phyloP scores from a whole-genome alignment of 192 early-diverging fungal species.

The Coemansia biformis region DNA sequence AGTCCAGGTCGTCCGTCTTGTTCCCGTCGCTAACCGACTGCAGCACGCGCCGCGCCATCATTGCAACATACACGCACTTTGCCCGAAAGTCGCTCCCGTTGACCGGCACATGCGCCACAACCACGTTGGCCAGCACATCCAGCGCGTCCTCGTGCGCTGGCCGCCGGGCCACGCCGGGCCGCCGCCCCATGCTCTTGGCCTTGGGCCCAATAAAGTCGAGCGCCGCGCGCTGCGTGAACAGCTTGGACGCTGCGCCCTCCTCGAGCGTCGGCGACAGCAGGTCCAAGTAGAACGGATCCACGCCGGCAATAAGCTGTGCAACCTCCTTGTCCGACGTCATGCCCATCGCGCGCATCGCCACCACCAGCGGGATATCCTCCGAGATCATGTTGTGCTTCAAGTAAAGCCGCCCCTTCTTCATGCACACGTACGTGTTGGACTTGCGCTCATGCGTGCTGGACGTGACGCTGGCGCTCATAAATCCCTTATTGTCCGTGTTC shows the following conservation, averaged over 20 bases:
- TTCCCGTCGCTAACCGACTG: too few species aligned
- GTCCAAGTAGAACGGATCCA: conserved; percentile 74
- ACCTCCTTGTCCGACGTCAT: conserved; percentile 94
- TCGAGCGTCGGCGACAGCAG: conserved; percentile 84
- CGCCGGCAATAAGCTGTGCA: conserved; percentile 84
- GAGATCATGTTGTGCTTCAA: conserved; percentile 87
- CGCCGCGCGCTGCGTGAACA: conserved; percentile 89
- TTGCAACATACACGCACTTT: too few species aligned
- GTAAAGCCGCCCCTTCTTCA: conserved; percentile 62
- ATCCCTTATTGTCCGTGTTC: conserved; percentile 74
- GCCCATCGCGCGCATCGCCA: conserved; percentile 91
- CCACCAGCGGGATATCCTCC: conserved; percentile 80
- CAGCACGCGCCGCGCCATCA: too few species aligned
- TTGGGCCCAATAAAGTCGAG: conserved; percentile 81
- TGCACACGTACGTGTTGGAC: conserved; percentile 81
- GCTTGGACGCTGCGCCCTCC: conserved; percentile 64
- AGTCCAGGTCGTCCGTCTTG: too few species aligned
- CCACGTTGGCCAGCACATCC: too few species aligned
- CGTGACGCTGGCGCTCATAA: conserved; percentile 78
- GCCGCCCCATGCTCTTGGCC: conserved; percentile 64
- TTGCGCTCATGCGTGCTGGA: conserved; percentile 91
- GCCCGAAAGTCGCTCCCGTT: too few species aligned
- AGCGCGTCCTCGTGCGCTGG: too few species aligned
- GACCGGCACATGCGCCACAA: too few species aligned
- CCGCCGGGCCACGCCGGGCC: too few species aligned